Evolutionary conservation across 495 filamentous ascomycete genomes (phyloP), one percentile per base, ranked within the genome.

Genomic region (Aspergillus panamensis): DNA sequence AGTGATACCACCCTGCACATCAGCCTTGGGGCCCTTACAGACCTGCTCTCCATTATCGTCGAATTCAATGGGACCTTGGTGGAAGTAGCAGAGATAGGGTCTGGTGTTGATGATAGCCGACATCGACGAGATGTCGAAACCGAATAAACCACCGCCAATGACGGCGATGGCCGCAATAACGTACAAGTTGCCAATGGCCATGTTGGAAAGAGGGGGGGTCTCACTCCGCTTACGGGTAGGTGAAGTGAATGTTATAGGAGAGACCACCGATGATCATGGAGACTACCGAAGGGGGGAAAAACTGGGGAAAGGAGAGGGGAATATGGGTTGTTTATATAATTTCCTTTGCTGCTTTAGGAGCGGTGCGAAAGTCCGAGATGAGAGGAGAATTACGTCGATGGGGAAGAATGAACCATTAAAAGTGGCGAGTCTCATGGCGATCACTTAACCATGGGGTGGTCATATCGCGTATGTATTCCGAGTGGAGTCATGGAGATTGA

Each of bases 121-220:
- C 88, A 91, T 87, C n/a, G 87, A 90, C 56, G 81, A 81, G 68
- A 91, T 90, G 75, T 91, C 89, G 63, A 92, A 91, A 55, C 89
- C 89, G 61, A 95, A 93, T 16, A 92, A 80, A 48, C 82, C 86
- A 69, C 90, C 90, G 58, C 90, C 90, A 53, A 89, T 78, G 63
- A 92, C 86, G 66, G 87, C 81, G 70, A 88, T 82, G 70, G 85
- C 84, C 62, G 88, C 81, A 68, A 91, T 91, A 42, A 85, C 68
- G 63, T 90, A 91, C 58, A 90, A 80, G 65, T 90, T 90, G 31
- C 84, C 84, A 50, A 87, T 58, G 16, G 50, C 44, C 64, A 67
- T 64, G 44, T 29, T 63, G 58, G 25, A 39, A 40, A 19, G 44
- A 1, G 13, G 37, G 44, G 44, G 6, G 8, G 7, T 16, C 8